phyloP scores from a whole-genome alignment of 495 filamentous ascomycete genomes.

The Aspergillus steynii region DNA sequence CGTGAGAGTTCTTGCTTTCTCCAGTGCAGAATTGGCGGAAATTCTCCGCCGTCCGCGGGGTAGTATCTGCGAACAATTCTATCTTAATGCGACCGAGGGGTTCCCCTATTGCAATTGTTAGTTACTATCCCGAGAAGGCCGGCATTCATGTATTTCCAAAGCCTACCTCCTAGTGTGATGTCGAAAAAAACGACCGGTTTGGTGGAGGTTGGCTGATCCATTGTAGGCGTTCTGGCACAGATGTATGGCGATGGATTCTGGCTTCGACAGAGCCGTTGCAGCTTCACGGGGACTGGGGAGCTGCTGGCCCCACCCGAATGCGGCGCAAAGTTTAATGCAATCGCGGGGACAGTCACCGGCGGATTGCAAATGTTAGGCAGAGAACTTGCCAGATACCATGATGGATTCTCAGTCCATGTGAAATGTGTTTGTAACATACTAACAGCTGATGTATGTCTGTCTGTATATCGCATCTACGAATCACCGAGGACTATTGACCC shows the following conservation, averaged over 20 bases:
- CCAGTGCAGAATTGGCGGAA: slow-evolving; percentile 97
- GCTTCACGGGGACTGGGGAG: too few species aligned
- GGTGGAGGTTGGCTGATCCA: slow-evolving; percentile 2
- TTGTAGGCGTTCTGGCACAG: too few species aligned
- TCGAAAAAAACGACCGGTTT: slow-evolving; percentile 90
- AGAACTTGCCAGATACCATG: too few species aligned
- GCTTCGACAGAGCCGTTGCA: too few species aligned
- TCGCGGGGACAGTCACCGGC: too few species aligned
- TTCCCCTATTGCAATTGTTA: slow-evolving; percentile 59
- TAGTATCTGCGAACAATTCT: slow-evolving; percentile 82
- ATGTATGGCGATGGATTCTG: too few species aligned
- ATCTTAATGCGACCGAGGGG: slow-evolving; percentile 90
- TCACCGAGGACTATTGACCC: not conserved
- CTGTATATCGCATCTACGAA: not conserved
- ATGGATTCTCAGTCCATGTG: too few species aligned
- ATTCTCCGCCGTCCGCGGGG: slow-evolving; percentile 91
- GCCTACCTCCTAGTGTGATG: slow-evolving; percentile 82
- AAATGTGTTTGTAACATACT: too few species aligned
- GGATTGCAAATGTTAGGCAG: too few species aligned
- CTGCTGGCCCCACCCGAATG: too few species aligned
- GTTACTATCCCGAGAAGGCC: not conserved
- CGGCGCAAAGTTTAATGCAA: too few species aligned
- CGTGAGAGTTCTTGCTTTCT: slow-evolving; percentile 77
- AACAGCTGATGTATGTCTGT: not conserved
- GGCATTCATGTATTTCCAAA: not conserved